phyloP scores from a whole-genome alignment of 2,329 filamentous ascomycete species.

The Sclerotinia subarctica region DNA sequence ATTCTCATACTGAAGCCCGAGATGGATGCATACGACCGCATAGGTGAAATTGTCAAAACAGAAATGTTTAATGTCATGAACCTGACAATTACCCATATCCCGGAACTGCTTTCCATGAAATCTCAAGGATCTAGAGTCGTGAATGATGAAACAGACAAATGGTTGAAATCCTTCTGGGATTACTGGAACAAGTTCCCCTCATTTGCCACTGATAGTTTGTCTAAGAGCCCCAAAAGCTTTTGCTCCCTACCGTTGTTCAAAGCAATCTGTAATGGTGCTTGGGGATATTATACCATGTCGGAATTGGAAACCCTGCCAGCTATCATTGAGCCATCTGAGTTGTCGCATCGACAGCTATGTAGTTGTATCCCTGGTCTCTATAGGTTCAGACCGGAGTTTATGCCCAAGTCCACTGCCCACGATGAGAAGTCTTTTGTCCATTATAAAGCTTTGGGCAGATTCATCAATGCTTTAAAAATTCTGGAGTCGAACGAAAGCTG shows the following conservation, averaged over 20 bases:
- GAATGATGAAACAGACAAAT: constrained; percentile 22
- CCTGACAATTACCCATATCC: constrained; percentile 26
- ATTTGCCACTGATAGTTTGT: neutral
- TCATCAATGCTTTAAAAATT: constrained; percentile 23
- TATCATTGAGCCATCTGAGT: constrained; percentile 22
- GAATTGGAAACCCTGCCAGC: constrained; percentile 24
- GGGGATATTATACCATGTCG: constrained; percentile 17
- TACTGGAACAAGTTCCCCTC: constrained; percentile 25
- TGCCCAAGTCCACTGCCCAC: constrained; percentile 23
- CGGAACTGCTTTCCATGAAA: constrained; percentile 24
- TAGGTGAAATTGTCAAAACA: constrained; percentile 10
- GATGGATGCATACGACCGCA: neutral
- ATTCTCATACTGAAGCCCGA: constrained; percentile 21
- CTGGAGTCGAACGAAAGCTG: constrained; percentile 20
- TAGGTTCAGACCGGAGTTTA: constrained; percentile 21
- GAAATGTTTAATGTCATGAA: constrained; percentile 31
- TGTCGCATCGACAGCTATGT: constrained; percentile 23
- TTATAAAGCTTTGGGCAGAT: constrained; percentile 23
- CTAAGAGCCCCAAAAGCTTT: neutral
- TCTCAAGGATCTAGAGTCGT: neutral
- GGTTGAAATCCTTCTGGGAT: constrained; percentile 30
- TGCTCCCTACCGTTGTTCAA: constrained; percentile 13
- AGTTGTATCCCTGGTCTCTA: constrained; percentile 25
- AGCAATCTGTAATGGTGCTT: constrained; percentile 17
- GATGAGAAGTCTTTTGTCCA: constrained; percentile 17